Percentiles rank a stretch among this genome's conserved stretches.
phyloP scores from a whole-genome alignment of 192 early-diverging fungal genomes.

The Coemansia sp. region DNA sequence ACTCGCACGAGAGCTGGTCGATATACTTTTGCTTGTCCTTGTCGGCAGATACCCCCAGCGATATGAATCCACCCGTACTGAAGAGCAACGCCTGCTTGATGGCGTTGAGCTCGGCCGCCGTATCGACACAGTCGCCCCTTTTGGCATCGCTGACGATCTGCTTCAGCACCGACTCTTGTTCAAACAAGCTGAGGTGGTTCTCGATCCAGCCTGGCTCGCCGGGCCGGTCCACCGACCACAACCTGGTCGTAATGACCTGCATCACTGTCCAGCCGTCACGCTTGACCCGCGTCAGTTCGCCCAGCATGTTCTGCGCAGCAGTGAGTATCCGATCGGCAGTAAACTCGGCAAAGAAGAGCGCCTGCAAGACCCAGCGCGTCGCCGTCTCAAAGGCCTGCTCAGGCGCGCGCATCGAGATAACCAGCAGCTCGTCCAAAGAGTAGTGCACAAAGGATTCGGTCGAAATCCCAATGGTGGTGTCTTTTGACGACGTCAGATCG shows the following conservation, averaged over 20 bases:
- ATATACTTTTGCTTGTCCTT: slow-evolving; percentile 9
- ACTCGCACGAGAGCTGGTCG: slow-evolving; percentile 18
- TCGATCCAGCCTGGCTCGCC: slow-evolving; percentile 50
- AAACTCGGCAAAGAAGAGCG: slow-evolving; percentile 61
- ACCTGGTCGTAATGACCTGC: slow-evolving; percentile 25
- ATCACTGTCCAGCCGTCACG: slow-evolving; percentile 58
- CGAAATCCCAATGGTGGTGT: slow-evolving; percentile 43
- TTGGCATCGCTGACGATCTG: slow-evolving; percentile 25
- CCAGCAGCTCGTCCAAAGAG: slow-evolving; percentile 57
- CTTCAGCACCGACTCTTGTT: slow-evolving; percentile 61
- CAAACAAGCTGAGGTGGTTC: slow-evolving; percentile 59
- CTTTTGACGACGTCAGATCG: slow-evolving; percentile 46
- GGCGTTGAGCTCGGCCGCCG: slow-evolving; percentile 6
- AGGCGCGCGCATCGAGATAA: slow-evolving; percentile 37
- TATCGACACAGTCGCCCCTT: not conserved
- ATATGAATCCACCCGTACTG: slow-evolving; percentile 10
- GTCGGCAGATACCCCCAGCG: slow-evolving; percentile 9
- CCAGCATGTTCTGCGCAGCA: slow-evolving; percentile 61
- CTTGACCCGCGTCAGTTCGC: slow-evolving; percentile 60
- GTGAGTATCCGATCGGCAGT: slow-evolving; percentile 65
- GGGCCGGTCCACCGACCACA: slow-evolving; percentile 25
- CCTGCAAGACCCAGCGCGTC: slow-evolving; percentile 49
- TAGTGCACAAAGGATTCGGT: slow-evolving; percentile 42
- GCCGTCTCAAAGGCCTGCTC: slow-evolving; percentile 21
- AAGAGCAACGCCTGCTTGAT: slow-evolving; percentile 7